These are phyloP conservation scores for Fistulinella cinereoalba DNA, from an alignment of 1,284 basidiomycete genomes.

Conservation along the genomic window DNA sequence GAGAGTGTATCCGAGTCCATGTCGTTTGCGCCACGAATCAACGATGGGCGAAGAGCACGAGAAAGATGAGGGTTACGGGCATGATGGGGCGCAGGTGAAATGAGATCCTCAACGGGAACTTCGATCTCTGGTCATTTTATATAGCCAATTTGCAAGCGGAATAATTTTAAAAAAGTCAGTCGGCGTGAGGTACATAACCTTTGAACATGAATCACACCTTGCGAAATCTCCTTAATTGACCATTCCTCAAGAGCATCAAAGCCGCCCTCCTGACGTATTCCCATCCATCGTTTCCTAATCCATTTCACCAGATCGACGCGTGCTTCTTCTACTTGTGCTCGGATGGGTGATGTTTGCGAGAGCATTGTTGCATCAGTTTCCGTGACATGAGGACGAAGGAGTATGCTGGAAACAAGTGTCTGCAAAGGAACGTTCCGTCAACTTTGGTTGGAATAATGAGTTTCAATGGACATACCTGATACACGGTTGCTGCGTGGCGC, in stretches of 20 bases:
- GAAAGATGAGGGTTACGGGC: constrained; percentile 30
- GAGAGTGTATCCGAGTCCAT: constrained; percentile 46
- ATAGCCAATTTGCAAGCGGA: too few relatives aligned
- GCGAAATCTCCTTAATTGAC: constrained; percentile 84
- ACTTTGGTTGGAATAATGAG: background rate
- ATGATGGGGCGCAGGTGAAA: constrained; percentile 37
- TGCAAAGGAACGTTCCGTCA: constrained; percentile 28
- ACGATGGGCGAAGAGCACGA: constrained; percentile 30
- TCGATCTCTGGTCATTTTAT: constrained; percentile 63
- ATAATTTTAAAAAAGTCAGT: too few relatives aligned
- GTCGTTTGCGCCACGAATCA: constrained; percentile 30
- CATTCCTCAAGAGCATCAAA: constrained; percentile 81
- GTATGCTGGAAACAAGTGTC: constrained; percentile 71
- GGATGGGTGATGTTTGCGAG: constrained; percentile 59
- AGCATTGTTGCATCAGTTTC: constrained; percentile 60
- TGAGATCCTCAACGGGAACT: constrained; percentile 70
- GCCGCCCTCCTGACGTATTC: constrained; percentile 74
- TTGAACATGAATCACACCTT: constrained; percentile 50
- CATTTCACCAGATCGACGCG: constrained; percentile 67
- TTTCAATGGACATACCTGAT: constrained; percentile 54
- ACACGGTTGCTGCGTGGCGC: constrained; percentile 61
- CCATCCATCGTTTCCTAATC: constrained; percentile 68
- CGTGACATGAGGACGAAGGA: constrained; percentile 65
- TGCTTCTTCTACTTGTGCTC: constrained; percentile 69
- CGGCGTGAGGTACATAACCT: background rate